phyloP scores from a whole-genome alignment of 2,329 filamentous ascomycete species.

The Laburnicola sp. region DNA sequence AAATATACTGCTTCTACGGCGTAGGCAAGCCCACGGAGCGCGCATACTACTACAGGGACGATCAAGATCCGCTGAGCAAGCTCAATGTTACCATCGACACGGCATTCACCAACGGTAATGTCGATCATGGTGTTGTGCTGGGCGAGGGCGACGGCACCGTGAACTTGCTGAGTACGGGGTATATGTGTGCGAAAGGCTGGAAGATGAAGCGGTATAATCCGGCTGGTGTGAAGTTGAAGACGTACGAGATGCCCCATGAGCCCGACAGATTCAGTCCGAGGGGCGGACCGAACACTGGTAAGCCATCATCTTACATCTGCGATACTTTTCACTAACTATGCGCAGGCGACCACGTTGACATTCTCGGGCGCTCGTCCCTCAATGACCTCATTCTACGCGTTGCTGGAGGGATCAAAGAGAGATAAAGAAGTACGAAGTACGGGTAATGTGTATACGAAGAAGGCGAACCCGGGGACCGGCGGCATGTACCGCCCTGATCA shows the following conservation, averaged over 20 bases:
- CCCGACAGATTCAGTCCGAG: slow-evolving; percentile 89
- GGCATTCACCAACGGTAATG: slow-evolving; percentile 49
- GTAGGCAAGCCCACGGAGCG: slow-evolving; percentile 92
- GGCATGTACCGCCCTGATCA: slow-evolving; percentile 5
- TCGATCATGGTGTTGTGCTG: slow-evolving; percentile 90
- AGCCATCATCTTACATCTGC: slow-evolving; percentile 13
- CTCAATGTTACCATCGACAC: slow-evolving; percentile 66
- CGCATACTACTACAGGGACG: slow-evolving; percentile 84
- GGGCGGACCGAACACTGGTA: slow-evolving; percentile 66
- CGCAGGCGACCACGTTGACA: slow-evolving; percentile 89
- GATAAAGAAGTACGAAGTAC: slow-evolving; percentile 79
- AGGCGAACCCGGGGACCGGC: slow-evolving; percentile 10
- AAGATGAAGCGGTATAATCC: slow-evolving; percentile 92
- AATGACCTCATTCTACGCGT: slow-evolving; percentile 90
- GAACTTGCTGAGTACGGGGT: slow-evolving; percentile 85
- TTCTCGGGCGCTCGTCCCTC: slow-evolving; percentile 81
- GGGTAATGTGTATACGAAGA: slow-evolving; percentile 77
- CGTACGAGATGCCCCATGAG: slow-evolving; percentile 95
- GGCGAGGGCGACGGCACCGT: slow-evolving; percentile 97
- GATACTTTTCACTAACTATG: slow-evolving; percentile 11
- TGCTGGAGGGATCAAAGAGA: slow-evolving; percentile 81
- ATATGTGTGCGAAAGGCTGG: slow-evolving; percentile 98
- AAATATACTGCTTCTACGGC: slow-evolving; percentile 97
- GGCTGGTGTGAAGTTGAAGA: slow-evolving; percentile 75
- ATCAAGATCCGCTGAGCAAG: slow-evolving; percentile 65